Conservation (phyloP, 2,329 filamentous ascomycete species). For the Laburnicola sp. region DNA sequence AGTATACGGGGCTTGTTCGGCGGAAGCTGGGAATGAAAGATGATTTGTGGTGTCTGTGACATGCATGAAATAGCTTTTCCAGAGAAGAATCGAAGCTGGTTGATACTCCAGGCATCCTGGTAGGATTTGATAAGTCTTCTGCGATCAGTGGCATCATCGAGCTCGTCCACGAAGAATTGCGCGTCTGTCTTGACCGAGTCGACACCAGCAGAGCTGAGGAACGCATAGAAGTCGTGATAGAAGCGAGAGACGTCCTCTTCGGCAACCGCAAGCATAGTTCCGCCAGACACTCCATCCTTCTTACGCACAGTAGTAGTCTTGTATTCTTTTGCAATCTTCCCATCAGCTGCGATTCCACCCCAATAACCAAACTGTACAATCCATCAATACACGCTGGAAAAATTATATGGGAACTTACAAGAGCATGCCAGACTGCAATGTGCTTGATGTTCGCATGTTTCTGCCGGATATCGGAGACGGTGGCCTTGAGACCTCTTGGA, state of each 20-base stretch:
- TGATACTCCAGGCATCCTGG: conserved; percentile 82
- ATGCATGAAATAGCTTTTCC: conserved; percentile 87
- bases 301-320: conserved; percentile 67
- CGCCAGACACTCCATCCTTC: conserved; percentile 60
- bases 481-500: conserved; percentile 74
- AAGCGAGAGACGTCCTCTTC: conserved; percentile 73
- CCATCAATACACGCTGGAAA: neutral
- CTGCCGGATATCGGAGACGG: conserved; percentile 68
- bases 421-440: conserved; percentile 91
- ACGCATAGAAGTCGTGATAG: conserved; percentile 90
- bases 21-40: conserved; percentile 83
- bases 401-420: conserved; percentile 51
- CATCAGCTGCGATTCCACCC: conserved; percentile 79
- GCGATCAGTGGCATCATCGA: conserved; percentile 69
- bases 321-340: conserved; percentile 75
- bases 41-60: conserved; percentile 82
- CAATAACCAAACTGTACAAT: conserved; percentile 47
- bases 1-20: conserved; percentile 73
- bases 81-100: conserved; percentile 76
- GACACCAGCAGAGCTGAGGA: conserved; percentile 72
- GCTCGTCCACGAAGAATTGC: conserved; percentile 84
- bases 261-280: conserved; percentile 72
- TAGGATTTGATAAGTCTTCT: conserved; percentile 73
- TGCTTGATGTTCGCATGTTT: conserved; percentile 74
- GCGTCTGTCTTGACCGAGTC: conserved; percentile 92